phyloP scores from a whole-genome alignment of 768 basidiomycete species.

The Mycena polygramma region DNA sequence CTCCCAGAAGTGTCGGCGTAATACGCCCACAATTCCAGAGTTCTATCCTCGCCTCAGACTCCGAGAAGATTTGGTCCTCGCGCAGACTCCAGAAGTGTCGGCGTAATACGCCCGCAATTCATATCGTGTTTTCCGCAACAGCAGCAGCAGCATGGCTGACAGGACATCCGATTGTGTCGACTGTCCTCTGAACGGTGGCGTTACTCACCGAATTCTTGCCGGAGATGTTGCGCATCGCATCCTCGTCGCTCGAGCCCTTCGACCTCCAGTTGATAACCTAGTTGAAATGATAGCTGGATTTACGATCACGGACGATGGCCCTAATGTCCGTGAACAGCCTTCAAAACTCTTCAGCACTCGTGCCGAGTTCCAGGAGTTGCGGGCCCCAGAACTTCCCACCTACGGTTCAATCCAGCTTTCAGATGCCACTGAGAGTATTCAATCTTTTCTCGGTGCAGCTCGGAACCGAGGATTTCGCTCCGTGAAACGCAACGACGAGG shows the following conservation, averaged over 20 bases:
- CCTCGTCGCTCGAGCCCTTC: too few relatives aligned
- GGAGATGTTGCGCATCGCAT: too few relatives aligned
- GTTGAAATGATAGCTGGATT: conserved; percentile 1
- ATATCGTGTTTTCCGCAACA: too few relatives aligned
- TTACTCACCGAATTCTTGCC: too few relatives aligned
- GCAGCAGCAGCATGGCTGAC: too few relatives aligned
- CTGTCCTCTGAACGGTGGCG: conserved; percentile 26
- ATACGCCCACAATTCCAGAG: too few relatives aligned
- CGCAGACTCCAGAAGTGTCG: too few relatives aligned
- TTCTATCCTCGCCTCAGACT: too few relatives aligned
- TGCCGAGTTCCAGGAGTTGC: conserved; percentile 20
- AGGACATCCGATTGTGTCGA: conserved; percentile 13
- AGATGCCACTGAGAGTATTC: conserved; percentile 22
- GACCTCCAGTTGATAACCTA: background rate
- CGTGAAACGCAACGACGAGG: too few relatives aligned
- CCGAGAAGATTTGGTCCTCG: too few relatives aligned
- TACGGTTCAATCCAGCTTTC: conserved; percentile 26
- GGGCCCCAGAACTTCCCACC: conserved; percentile 20
- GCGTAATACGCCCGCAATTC: too few relatives aligned
- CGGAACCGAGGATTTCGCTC: conserved; percentile 25
- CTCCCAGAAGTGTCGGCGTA: too few relatives aligned
- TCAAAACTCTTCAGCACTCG: conserved; percentile 31
- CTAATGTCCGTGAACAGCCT: conserved; percentile 26
- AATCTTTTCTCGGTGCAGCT: conserved; percentile 12
- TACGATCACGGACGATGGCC: conserved; percentile 20